These are phyloP conservation scores for Leucocoprinus sp. DNA, from an alignment of 768 basidiomycete species.

Conservation along the genomic window DNA sequence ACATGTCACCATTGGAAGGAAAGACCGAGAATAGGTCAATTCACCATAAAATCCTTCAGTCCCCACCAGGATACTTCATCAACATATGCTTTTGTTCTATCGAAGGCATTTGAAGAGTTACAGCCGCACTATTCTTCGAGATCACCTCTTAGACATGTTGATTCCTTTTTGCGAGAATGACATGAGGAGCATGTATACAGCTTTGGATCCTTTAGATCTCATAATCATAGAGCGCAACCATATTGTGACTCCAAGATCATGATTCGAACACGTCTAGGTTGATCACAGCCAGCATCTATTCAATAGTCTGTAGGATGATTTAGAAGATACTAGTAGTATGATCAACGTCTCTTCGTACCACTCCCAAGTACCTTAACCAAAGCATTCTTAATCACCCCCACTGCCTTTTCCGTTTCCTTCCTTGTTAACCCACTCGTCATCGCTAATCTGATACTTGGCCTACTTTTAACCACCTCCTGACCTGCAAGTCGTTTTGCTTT, in stretches of 20 bases:
- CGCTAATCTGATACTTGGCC: conserved; percentile 82
- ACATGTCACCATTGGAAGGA: conserved; percentile 7
- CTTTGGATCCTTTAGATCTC: no score
- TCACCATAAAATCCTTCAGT: conserved; percentile 74
- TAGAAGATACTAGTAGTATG: no score
- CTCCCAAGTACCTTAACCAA: conserved; percentile 66
- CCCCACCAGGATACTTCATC: conserved; percentile 70
- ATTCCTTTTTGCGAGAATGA: conserved; percentile 92
- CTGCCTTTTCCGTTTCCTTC: conserved; percentile 92
- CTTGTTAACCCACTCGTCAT: conserved; percentile 69
- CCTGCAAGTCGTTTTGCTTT: conserved; percentile 73
- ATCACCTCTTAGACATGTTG: conserved; percentile 64
- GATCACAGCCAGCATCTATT: no score
- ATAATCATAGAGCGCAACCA: no score
- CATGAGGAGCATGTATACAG: conserved; percentile 87
- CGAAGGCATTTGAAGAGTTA: no score
- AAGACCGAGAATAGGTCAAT: conserved; percentile 6
- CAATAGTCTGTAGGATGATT: background rate
- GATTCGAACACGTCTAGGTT: no score
- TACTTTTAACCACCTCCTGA: conserved; percentile 76
- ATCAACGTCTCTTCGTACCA: conserved; percentile 49
- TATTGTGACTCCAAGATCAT: no score
- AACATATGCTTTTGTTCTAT: conserved; percentile 81
- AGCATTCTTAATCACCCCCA: conserved; percentile 61
- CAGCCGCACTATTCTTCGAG: no score